phyloP scores from a whole-genome alignment of 139 green algal genomes.

The Mychonastes homosphaera region DNA sequence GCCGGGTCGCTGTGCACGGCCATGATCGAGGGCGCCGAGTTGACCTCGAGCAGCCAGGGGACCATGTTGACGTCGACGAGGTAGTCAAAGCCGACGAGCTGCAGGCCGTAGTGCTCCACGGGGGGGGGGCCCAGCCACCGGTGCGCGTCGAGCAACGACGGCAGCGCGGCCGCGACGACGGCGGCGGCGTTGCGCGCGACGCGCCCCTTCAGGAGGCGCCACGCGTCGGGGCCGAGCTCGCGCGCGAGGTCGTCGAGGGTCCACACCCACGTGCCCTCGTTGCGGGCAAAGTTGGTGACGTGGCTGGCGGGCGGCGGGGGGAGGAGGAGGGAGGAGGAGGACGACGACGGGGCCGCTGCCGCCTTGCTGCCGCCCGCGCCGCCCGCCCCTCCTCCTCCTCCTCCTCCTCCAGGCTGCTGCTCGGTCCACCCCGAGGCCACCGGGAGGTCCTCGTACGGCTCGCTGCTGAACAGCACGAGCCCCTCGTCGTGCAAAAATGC shows the following conservation, averaged over 20 bases:
- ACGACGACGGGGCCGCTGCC: not conserved
- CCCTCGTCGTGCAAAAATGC: slow-evolving; percentile 36
- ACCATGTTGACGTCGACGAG: slow-evolving; percentile 29
- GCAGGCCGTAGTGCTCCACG: slow-evolving; percentile 38
- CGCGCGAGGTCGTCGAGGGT: slow-evolving; percentile 17
- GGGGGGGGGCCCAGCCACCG: slow-evolving; percentile 16
- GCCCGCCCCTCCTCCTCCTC: not conserved
- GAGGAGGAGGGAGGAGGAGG: not conserved
- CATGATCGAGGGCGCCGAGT: slow-evolving; percentile 43
- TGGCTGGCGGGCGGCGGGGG: slow-evolving; percentile 18
- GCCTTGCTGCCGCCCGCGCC: not conserved
- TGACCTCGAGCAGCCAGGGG: slow-evolving; percentile 49
- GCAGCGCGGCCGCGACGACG: slow-evolving; percentile 10
- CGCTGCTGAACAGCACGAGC: slow-evolving; percentile 40
- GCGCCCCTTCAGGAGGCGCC: slow-evolving; percentile 14
- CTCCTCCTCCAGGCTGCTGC: not conserved
- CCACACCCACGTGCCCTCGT: slow-evolving; percentile 37
- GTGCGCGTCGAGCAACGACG: slow-evolving; percentile 22
- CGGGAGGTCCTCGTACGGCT: slow-evolving; percentile 30
- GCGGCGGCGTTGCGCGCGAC: slow-evolving; percentile 3
- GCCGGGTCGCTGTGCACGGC: slow-evolving; percentile 17
- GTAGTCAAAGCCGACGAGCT: slow-evolving; percentile 41
- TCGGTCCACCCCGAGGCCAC: not conserved
- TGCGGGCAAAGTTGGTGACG: slow-evolving; percentile 43
- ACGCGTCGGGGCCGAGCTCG: slow-evolving; percentile 15